phyloP scores from a whole-genome alignment of 75 land plant species.

The Selaginella tamariscina region DNA sequence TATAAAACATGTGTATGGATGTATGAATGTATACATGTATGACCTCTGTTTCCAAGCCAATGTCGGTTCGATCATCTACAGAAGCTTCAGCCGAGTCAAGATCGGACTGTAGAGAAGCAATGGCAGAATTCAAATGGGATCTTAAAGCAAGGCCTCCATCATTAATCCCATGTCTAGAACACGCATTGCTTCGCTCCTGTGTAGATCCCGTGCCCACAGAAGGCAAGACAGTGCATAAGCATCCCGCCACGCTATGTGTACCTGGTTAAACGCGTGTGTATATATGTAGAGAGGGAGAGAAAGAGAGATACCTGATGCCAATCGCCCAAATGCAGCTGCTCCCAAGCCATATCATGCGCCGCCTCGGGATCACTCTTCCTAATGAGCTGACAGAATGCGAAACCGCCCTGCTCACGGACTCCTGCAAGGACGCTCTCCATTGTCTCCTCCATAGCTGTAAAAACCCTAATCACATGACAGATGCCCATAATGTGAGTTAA shows the following conservation, averaged over 20 bases:
- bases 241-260: slow-evolving; percentile 72
- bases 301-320: too few relatives aligned
- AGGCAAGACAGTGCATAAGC: slow-evolving; percentile 85
- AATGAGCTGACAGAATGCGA: background rate
- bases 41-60: too few relatives aligned
- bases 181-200: slow-evolving; percentile 41
- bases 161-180: slow-evolving; percentile 78
- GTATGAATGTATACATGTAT: too few relatives aligned
- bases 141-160: slow-evolving; percentile 65
- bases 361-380: slow-evolving; percentile 35
- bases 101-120: slow-evolving; percentile 20
- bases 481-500: too few relatives aligned
- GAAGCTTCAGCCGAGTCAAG: too few relatives aligned
- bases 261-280: too few relatives aligned
- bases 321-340: slow-evolving; percentile 90
- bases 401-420: background rate
- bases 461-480: too few relatives aligned
- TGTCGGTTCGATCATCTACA: too few relatives aligned
- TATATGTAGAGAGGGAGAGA: too few relatives aligned
- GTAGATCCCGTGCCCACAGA: slow-evolving; percentile 35
- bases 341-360: slow-evolving; percentile 96
- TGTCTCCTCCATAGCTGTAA: slow-evolving; percentile 1
- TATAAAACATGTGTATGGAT: too few relatives aligned
- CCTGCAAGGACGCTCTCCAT: background rate
- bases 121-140: slow-evolving; percentile 35